These are phyloP conservation scores for Aureobasidium sp. DNA, from an alignment of 2,329 filamentous ascomycete genomes.

Conservation along the genomic window DNA sequence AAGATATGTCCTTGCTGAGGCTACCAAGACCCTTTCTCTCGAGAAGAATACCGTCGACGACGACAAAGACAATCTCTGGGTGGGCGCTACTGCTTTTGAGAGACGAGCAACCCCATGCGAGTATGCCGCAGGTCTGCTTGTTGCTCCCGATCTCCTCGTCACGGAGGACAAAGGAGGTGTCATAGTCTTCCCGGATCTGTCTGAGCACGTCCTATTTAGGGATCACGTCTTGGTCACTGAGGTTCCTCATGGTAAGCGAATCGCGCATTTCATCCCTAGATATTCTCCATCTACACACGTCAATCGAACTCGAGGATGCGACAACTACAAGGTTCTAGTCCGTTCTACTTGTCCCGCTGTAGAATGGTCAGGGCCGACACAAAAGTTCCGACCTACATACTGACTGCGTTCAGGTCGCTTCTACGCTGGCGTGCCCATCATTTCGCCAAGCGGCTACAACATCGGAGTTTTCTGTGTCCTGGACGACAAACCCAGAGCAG, in stretches of 20 bases:
- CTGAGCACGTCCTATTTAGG: constrained; percentile 28
- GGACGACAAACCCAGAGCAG: constrained; percentile 25
- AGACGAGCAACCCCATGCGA: constrained; percentile 23
- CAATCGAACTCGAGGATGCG: too few relatives aligned
- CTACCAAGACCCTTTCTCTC: constrained; percentile 43
- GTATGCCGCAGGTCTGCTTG: constrained; percentile 23
- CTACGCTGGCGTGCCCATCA: constrained; percentile 30
- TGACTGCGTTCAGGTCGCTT: constrained; percentile 22
- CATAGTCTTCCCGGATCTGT: constrained; percentile 21
- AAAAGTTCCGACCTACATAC: background rate
- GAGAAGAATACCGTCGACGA: constrained; percentile 23
- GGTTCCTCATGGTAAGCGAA: background rate
- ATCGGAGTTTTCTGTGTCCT: constrained; percentile 28
- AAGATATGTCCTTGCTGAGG: constrained; percentile 46
- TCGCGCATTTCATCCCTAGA: background rate
- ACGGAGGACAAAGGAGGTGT: constrained; percentile 21
- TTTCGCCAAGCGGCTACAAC: constrained; percentile 26
- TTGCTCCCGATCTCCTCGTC: background rate
- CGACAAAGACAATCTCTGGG: constrained; percentile 24
- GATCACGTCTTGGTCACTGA: constrained; percentile 24
- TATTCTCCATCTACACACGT: too few relatives aligned
- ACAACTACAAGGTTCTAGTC: too few relatives aligned
- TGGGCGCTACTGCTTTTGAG: constrained; percentile 26
- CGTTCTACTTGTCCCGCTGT: too few relatives aligned
- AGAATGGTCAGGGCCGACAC: too few relatives aligned